These are phyloP conservation scores for Microstegium vimineum DNA, from an alignment of 176 grass and related monocot species.

Conservation along the genomic window DNA sequence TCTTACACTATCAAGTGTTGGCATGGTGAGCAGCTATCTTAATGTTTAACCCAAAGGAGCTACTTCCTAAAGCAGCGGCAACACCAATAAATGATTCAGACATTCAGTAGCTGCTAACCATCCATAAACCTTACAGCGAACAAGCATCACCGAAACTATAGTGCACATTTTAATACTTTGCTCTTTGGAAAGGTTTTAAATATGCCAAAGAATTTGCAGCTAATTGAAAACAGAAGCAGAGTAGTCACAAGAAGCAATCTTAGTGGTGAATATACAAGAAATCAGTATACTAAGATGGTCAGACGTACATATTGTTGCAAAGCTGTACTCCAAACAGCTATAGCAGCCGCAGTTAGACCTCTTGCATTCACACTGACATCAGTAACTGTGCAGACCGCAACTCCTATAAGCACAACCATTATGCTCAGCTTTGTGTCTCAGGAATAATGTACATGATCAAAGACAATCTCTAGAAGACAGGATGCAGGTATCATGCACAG, in stretches of 20 bases:
- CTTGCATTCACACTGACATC: background rate
- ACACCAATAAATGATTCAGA: background rate
- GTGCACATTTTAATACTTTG: background rate
- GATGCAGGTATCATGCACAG: no score
- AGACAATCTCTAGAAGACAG: constrained; percentile 2
- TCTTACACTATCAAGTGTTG: no score
- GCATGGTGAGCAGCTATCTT: background rate
- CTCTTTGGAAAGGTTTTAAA: background rate
- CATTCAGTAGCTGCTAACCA: background rate
- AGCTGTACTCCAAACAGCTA: constrained; percentile 9
- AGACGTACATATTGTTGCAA: background rate
- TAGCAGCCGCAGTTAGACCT: background rate
- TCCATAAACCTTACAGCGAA: background rate
- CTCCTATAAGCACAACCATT: constrained; percentile 11
- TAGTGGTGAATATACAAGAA: background rate
- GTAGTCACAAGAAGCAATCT: background rate
- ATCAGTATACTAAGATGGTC: background rate
- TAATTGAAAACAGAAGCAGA: background rate
- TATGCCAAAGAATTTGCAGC: background rate
- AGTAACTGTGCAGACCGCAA: background rate
- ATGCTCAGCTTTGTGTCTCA: constrained; percentile 11
- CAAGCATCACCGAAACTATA: background rate
- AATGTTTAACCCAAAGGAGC: background rate
- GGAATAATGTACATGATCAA: background rate
- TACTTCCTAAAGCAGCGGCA: background rate